phyloP scores from a whole-genome alignment of 768 basidiomycete species.

The Mycena filopes region DNA sequence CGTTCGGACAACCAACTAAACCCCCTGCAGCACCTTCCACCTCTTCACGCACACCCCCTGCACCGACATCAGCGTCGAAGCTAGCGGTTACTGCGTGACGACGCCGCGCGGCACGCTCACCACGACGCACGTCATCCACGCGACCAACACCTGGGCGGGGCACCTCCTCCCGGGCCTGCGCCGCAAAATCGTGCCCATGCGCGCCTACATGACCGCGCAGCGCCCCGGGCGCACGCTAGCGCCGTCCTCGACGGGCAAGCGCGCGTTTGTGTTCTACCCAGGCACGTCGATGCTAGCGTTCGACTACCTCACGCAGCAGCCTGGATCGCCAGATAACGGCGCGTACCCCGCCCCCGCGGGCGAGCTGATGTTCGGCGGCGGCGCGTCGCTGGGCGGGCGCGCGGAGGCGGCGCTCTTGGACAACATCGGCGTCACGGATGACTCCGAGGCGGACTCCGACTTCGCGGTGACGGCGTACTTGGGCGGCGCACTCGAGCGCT shows the following conservation, averaged over 20 bases:
- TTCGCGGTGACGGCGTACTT: slow-evolving; percentile 53
- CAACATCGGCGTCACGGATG: slow-evolving; percentile 45
- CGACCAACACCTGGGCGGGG: slow-evolving; percentile 86
- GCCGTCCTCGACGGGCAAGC: slow-evolving; percentile 49
- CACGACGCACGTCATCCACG: slow-evolving; percentile 78
- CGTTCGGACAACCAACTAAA: slow-evolving; percentile 2
- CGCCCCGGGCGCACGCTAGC: slow-evolving; percentile 54
- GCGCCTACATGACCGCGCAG: slow-evolving; percentile 75
- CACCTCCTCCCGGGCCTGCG: slow-evolving; percentile 75
- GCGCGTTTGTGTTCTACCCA: slow-evolving; percentile 71
- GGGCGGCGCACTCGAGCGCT: slow-evolving; percentile 61
- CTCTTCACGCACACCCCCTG: slow-evolving; percentile 72
- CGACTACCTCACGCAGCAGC: slow-evolving; percentile 78
- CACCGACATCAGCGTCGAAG: slow-evolving; percentile 52
- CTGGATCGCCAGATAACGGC: no score
- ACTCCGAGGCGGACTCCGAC: slow-evolving; percentile 41
- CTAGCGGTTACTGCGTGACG: slow-evolving; percentile 26
- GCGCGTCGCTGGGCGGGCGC: slow-evolving; percentile 44
- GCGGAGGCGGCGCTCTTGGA: slow-evolving; percentile 36
- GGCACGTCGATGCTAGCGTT: slow-evolving; percentile 50
- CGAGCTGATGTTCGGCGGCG: slow-evolving; percentile 79
- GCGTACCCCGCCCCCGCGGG: slow-evolving; percentile 43
- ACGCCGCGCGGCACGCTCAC: slow-evolving; percentile 70
- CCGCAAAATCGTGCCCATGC: slow-evolving; percentile 68
- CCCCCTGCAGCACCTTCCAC: slow-evolving; percentile 59